Evolutionary conservation across 2,329 filamentous ascomycete genomes (phyloP).

Genomic region (Hymenoscyphus fraxineus): DNA sequence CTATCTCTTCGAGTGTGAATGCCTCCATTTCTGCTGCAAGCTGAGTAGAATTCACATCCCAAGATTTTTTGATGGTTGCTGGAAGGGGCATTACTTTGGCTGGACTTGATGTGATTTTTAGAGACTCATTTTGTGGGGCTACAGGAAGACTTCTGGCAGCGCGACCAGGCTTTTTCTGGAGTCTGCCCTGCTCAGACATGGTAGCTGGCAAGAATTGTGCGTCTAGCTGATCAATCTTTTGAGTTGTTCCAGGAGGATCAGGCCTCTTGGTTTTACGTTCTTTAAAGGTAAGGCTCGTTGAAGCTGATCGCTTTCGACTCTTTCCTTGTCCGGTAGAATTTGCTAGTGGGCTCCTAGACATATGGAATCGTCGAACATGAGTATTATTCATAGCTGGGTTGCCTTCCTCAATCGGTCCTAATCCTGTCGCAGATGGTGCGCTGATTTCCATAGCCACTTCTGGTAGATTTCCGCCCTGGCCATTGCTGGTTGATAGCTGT

Average conservation of each 20-base stretch:
- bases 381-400: not conserved
- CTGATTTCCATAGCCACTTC: not conserved
- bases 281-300: conserved; percentile 44
- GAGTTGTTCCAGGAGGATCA: conserved; percentile 1
- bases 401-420: not conserved
- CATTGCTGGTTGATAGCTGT: not conserved
- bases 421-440: not conserved
- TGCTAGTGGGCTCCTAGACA: conserved; percentile 40
- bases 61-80: conserved; percentile 39
- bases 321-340: conserved; percentile 1
- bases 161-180: conserved; percentile 30
- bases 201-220: not conserved
- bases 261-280: conserved; percentile 44
- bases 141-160: conserved; percentile 19
- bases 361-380: conserved; percentile 51
- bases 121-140: conserved; percentile 6
- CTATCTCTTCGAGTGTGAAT: conserved; percentile 57
- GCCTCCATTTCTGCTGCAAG: conserved; percentile 54
- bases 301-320: conserved; percentile 22
- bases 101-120: conserved; percentile 13
- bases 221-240: not conserved
- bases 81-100: conserved; percentile 15
- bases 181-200: conserved; percentile 7
- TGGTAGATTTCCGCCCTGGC: not conserved
- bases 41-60: conserved; percentile 37